A percentile compares a stretch with the other conserved stretches of the same genome.
Conservation (phyloP, 1,284 basidiomycete genomes). For the Apiotrichum porosum region DNA sequence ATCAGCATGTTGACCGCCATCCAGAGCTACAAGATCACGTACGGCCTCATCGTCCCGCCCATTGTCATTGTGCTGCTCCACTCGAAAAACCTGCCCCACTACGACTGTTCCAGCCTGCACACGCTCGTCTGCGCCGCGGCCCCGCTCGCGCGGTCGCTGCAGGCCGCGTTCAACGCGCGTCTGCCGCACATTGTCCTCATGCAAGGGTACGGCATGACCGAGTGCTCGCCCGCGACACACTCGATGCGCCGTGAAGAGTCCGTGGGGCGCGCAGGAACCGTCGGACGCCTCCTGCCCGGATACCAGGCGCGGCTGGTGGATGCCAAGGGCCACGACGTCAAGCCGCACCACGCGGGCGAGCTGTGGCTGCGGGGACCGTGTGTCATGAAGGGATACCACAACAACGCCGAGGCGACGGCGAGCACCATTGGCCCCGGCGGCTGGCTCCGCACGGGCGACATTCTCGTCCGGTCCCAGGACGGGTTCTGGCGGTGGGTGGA, state of each 20-base stretch:
- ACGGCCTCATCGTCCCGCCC: constrained; percentile 72
- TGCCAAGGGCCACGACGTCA: constrained; percentile 45
- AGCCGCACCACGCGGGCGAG: constrained; percentile 59
- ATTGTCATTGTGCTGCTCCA: constrained; percentile 59
- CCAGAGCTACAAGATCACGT: constrained; percentile 62
- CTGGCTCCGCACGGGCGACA: constrained; percentile 82
- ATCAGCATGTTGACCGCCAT: constrained; percentile 60
- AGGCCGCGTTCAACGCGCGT: constrained; percentile 23
- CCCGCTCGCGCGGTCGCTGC: constrained; percentile 58
- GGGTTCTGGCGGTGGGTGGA: constrained; percentile 53
- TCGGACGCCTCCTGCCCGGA: constrained; percentile 70
- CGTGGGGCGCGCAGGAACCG: constrained; percentile 54
- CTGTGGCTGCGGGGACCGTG: constrained; percentile 71
- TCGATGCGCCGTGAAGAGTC: constrained; percentile 52
- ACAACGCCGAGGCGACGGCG: constrained; percentile 62
- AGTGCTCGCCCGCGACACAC: constrained; percentile 30
- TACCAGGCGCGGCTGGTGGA: constrained; percentile 68
- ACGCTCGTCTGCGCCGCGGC: constrained; percentile 74
- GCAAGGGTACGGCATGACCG: constrained; percentile 50
- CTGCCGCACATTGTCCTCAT: constrained; percentile 26
- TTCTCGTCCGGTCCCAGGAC: constrained; percentile 59
- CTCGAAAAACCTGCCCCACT: constrained; percentile 59
- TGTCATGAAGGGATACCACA: constrained; percentile 69
- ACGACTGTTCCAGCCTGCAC: constrained; percentile 62
- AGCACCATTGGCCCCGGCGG: constrained; percentile 55